phyloP scores from a whole-genome alignment of 2,329 filamentous ascomycete genomes.

The Pleurostoma richardsiae region DNA sequence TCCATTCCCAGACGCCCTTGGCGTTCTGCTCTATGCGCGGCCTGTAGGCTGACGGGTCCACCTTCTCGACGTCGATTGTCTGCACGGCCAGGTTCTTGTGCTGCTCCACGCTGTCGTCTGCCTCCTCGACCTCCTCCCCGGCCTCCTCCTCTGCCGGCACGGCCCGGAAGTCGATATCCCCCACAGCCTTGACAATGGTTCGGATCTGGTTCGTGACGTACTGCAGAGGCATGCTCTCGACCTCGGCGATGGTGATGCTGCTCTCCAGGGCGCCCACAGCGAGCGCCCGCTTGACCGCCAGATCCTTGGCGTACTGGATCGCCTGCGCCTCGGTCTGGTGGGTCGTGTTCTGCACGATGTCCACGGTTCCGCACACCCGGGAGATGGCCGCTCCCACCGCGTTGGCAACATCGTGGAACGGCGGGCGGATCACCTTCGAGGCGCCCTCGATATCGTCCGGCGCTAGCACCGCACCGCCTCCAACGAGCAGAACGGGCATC shows the following conservation, averaged over 20 bases:
- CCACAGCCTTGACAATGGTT: constrained; percentile 29
- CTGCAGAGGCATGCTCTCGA: constrained; percentile 32
- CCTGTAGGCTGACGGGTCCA: constrained; percentile 23
- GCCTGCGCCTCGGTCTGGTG: constrained; percentile 13
- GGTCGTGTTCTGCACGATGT: constrained; percentile 10
- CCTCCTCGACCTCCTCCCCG: constrained; percentile 9
- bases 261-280: constrained; percentile 13
- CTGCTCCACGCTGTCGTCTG: constrained; percentile 2
- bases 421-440: constrained; percentile 25
- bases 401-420: constrained; percentile 39
- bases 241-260: constrained; percentile 30
- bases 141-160: constrained; percentile 19
- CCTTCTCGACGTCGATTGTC: constrained; percentile 8
- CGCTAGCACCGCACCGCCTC: constrained; percentile 29
- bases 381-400: constrained; percentile 43
- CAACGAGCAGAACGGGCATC: constrained; percentile 29
- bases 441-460: constrained; percentile 26
- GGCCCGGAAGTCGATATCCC: constrained; percentile 34
- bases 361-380: constrained; percentile 26
- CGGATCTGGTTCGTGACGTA: constrained; percentile 26
- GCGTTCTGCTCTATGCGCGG: constrained; percentile 24
- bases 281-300: constrained; percentile 11
- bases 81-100: constrained; percentile 31
- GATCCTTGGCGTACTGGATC: constrained; percentile 12
- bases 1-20: constrained; percentile 27